Evolutionary conservation across 2,329 filamentous ascomycete species (phyloP), one percentile per base, ranked within the genome.

Genomic region (Gnomoniopsis sp.): DNA sequence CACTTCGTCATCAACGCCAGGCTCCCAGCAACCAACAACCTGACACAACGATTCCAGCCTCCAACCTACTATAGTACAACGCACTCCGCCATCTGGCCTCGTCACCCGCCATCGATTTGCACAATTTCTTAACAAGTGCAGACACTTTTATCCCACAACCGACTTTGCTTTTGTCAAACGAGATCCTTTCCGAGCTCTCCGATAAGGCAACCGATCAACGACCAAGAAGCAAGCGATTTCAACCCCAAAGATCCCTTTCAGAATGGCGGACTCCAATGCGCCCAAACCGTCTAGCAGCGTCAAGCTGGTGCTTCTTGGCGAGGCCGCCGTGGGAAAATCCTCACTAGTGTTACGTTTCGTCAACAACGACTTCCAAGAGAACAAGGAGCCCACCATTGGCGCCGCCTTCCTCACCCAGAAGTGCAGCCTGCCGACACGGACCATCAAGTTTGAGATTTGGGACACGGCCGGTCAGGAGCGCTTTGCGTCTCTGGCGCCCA

Each of bases 321-420:
- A 99, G 79, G 95, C 95, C 64, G 95, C 95, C 62, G 95, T 99
- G 59, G 95, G 95, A 85, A 99, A 99, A 95, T 98, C 95, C 52
- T 99, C 95, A 49, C 87, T 99, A 60, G 95, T 99, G 64, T 84
- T 99, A 72, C 91, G 95, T 71, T 99, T 99, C 77, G 95, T 99
- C 73, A 98, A 98, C 83, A 95, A 99, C 79, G 93, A 98, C 77
- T 99, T 99, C 71, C 95, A 99, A 80, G 95, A 98, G 78, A 98
- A 98, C 78, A 98, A 98, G 82, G 95, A 99, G 75, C 95, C 95
- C 63, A 99, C 95, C 65, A 99, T 99, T 77, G 95, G 95, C 82
- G 95, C 95, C 70, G 95, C 95, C 64, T 99, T 99, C 79, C 80
- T 99, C 65, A 99, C 95, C 67, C 95, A 99, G 78, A 99, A 98